Conservation (phyloP, 805 yeast species). For the Metschnikowia chrysomelidarum region DNA sequence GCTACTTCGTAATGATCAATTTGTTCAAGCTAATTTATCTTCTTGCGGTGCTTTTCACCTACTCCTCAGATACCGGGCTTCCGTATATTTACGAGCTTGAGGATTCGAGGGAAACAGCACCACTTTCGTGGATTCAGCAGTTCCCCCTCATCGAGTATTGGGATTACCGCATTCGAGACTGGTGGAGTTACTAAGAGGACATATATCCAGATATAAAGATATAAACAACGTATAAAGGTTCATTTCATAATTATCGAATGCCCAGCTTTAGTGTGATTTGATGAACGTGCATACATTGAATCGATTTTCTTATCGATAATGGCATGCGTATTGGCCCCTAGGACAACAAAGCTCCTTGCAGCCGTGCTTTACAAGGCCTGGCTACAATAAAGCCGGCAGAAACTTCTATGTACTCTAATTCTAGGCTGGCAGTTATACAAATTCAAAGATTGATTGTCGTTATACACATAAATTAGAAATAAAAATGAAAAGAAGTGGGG, state of each 20-base stretch:
- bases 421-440: too few species aligned
- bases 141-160: constrained; percentile 19
- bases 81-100: constrained; percentile 2
- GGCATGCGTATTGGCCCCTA: too few species aligned
- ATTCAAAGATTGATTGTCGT: constrained; percentile 3
- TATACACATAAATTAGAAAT: constrained; percentile 5
- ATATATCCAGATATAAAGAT: too few species aligned
- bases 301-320: too few species aligned
- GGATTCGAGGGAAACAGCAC: constrained; percentile 6
- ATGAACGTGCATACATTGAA: too few species aligned
- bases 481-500: constrained; percentile 2
- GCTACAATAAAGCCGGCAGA: too few species aligned
- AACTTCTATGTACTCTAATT: too few species aligned
- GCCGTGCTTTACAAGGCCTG: too few species aligned
- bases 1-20: constrained; percentile 7
- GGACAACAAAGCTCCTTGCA: too few species aligned
- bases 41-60: constrained; percentile 3
- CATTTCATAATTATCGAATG: too few species aligned
- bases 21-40: constrained; percentile 12
- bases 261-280: too few species aligned
- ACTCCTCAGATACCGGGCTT: neutral
- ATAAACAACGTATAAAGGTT: too few species aligned
- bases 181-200: constrained; percentile 9
- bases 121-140: constrained; percentile 15
- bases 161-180: constrained; percentile 12